These are phyloP conservation scores for Fraxinus anomala DNA, from an alignment of 257 asterid species.

Conservation along the genomic window DNA sequence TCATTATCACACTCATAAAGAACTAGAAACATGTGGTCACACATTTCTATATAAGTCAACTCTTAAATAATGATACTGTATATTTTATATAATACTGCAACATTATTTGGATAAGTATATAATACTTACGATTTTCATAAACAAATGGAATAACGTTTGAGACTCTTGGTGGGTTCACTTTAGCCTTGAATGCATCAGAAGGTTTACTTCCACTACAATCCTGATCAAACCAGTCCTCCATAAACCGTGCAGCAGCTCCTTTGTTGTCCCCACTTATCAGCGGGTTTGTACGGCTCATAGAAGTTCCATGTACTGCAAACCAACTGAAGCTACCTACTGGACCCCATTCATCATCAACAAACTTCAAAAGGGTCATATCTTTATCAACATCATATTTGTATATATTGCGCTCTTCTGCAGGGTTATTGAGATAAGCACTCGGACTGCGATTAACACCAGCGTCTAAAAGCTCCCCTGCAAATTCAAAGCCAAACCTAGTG, in stretches of 20 bases:
- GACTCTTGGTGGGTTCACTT: conserved; percentile 63
- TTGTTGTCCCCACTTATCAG: conserved; percentile 97
- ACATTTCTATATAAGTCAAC: background rate
- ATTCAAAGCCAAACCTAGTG: conserved; percentile 30
- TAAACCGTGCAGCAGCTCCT: conserved; percentile 97
- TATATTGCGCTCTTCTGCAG: conserved; percentile 79
- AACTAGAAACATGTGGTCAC: background rate
- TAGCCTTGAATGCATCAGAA: conserved; percentile 29
- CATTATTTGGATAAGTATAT: conserved; percentile 5
- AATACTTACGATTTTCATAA: conserved; percentile 64
- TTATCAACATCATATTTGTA: conserved; percentile 85
- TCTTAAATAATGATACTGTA: background rate
- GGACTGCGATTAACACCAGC: conserved; percentile 97
- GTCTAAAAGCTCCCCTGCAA: conserved; percentile 81
- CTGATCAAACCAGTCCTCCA: conserved; percentile 96
- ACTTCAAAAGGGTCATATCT: conserved; percentile 92
- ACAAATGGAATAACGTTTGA: conserved; percentile 71
- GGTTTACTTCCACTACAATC: conserved; percentile 36
- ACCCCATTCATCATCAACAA: conserved; percentile 90
- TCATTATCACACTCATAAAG: background rate
- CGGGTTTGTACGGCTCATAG: conserved; percentile 93
- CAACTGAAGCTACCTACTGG: conserved; percentile 97
- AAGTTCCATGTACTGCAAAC: conserved; percentile 99
- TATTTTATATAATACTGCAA: conserved; percentile 13
- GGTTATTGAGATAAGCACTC: conserved; percentile 92